Percentiles rank a stretch among this genome's conserved stretches.
phyloP scores from a whole-genome alignment of 108 stramenopile genomes.

The Cylindrotheca closterium region DNA sequence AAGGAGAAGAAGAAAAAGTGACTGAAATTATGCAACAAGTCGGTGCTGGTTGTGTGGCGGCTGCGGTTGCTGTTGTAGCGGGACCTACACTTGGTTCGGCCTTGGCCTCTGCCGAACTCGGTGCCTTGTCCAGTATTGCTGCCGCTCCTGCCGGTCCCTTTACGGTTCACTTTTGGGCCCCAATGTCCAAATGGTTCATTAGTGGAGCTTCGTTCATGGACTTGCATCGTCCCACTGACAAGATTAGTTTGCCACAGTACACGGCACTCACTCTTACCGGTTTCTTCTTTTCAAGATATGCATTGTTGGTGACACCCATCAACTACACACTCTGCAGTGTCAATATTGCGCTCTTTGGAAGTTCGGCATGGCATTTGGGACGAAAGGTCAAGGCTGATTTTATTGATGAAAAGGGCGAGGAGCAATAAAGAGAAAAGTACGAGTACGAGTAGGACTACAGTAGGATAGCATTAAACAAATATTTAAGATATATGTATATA shows the following conservation, averaged over 20 bases:
- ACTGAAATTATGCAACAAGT: conserved; percentile 59
- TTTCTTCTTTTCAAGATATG: conserved; percentile 84
- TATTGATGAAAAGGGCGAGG: conserved; percentile 32
- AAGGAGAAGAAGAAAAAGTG: conserved; percentile 68
- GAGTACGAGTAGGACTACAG: no score
- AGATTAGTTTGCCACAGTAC: conserved; percentile 82
- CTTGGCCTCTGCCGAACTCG: conserved; percentile 54
- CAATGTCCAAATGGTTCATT: conserved; percentile 90
- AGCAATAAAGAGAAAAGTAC: no score
- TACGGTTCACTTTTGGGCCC: conserved; percentile 63
- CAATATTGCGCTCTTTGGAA: conserved; percentile 79
- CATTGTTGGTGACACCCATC: conserved; percentile 77
- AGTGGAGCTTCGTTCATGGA: conserved; percentile 80
- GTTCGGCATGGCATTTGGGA: conserved; percentile 82
- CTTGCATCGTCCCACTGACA: conserved; percentile 82
- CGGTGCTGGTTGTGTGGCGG: conserved; percentile 61
- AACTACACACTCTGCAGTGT: conserved; percentile 83
- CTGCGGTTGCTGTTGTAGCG: conserved; percentile 48
- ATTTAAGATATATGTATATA: no score
- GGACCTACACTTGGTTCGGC: conserved; percentile 58
- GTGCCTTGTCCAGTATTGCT: conserved; percentile 59
- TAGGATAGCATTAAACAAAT: no score
- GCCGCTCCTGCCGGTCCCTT: conserved; percentile 71
- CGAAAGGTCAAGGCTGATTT: conserved; percentile 86
- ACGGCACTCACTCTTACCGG: conserved; percentile 81